Conservation (phyloP, 192 early-diverging fungal species). For the Rhizophagus clarus region DNA sequence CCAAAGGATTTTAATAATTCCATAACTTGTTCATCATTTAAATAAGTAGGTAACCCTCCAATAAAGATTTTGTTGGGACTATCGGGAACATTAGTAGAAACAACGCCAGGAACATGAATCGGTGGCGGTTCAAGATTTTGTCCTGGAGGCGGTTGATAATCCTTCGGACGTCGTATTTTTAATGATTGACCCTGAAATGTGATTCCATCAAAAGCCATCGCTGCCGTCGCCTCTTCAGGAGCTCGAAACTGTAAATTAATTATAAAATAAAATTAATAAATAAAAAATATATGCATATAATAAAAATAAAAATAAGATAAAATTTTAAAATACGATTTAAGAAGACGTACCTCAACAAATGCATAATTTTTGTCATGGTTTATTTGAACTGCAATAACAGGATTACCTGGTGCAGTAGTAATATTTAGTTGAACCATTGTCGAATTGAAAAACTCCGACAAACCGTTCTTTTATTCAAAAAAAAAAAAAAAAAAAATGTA, state of each 20-base stretch:
- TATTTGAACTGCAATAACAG: slow-evolving; percentile 82
- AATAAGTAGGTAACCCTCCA: slow-evolving; percentile 85
- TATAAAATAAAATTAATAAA: background rate
- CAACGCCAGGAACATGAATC: slow-evolving; percentile 71
- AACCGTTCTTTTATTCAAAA: slow-evolving; percentile 49
- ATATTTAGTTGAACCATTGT: slow-evolving; percentile 79
- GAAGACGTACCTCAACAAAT: slow-evolving; percentile 82
- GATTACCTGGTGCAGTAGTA: slow-evolving; percentile 66
- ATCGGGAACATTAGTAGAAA: slow-evolving; percentile 91
- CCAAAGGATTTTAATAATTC: slow-evolving; percentile 95
- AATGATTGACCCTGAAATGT: slow-evolving; percentile 79
- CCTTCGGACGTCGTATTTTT: slow-evolving; percentile 93
- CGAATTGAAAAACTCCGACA: slow-evolving; percentile 86
- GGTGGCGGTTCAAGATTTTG: slow-evolving; percentile 51
- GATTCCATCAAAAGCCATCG: slow-evolving; percentile 93
- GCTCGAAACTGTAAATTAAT: slow-evolving; percentile 68
- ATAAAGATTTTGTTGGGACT: slow-evolving; percentile 94
- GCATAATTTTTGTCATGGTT: slow-evolving; percentile 96
- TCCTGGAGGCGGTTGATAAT: slow-evolving; percentile 74
- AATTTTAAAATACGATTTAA: background rate
- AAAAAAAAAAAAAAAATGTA: background rate
- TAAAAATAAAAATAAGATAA: too few relatives aligned
- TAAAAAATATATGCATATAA: slow-evolving; percentile 15
- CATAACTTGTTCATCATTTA: slow-evolving; percentile 92
- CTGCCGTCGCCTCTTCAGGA: slow-evolving; percentile 85